These are phyloP conservation scores for Aspergillus incahuasiensis DNA, from an alignment of 495 filamentous ascomycete species.

Conservation along the genomic window DNA sequence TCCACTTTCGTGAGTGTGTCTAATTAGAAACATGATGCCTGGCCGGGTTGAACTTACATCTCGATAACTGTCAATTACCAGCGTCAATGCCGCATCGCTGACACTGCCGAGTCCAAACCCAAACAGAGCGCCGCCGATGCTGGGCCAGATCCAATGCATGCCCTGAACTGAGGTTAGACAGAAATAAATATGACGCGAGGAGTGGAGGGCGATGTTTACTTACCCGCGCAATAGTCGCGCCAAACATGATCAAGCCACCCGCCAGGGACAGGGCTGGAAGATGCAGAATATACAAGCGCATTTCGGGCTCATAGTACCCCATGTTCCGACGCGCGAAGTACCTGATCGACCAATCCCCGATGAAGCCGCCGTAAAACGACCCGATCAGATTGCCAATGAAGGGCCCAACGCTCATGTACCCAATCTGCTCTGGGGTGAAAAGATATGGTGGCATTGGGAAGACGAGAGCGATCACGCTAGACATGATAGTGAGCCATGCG, in stretches of 20 bases:
- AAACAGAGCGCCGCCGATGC: constrained; percentile 29
- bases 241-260: constrained; percentile 36
- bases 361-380: constrained; percentile 29
- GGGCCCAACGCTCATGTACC: constrained; percentile 34
- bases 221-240: constrained; percentile 26
- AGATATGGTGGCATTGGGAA: constrained; percentile 39
- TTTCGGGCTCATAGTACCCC: constrained; percentile 42
- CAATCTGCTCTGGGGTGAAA: constrained; percentile 38
- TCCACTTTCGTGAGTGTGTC: no score
- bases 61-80: constrained; percentile 33
- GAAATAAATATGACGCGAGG: not conserved
- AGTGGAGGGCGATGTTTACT: not conserved
- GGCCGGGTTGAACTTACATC: no score
- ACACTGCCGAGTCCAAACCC: constrained; percentile 34
- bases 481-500: constrained; percentile 32
- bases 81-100: constrained; percentile 28
- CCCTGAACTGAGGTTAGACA: constrained; percentile 16
- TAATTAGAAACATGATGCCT: no score
- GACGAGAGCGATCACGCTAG: constrained; percentile 26
- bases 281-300: constrained; percentile 36
- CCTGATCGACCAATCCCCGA: constrained; percentile 39
- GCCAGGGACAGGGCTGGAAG: constrained; percentile 26
- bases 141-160: constrained; percentile 35
- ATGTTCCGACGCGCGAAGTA: constrained; percentile 34
- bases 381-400: constrained; percentile 41